Evolutionary conservation across 305 asterid species (phyloP).

Genomic region (Fraxinus albicans): DNA sequence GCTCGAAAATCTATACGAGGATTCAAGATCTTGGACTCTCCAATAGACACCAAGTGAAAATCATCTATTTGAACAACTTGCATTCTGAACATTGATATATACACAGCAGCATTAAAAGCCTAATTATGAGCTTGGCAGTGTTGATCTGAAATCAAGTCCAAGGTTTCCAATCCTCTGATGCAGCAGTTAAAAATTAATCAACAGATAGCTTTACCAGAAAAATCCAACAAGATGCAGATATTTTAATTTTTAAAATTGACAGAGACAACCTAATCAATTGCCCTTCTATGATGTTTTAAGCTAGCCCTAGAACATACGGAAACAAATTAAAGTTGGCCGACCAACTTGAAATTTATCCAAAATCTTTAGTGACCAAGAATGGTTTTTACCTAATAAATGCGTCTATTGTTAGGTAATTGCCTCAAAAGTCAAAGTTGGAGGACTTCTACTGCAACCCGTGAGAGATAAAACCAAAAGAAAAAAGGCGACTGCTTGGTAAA

Average conservation of each 20-base stretch:
- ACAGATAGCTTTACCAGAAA: not conserved
- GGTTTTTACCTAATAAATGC: not conserved
- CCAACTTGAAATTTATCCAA: not conserved
- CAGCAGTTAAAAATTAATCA: not conserved
- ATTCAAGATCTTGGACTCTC: not conserved
- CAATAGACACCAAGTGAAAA: not conserved
- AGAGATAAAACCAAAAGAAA: too few relatives aligned
- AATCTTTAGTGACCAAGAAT: not conserved
- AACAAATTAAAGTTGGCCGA: not conserved
- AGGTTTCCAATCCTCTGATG: not conserved
- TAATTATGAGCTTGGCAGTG: not conserved
- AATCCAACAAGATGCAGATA: not conserved
- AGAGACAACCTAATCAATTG: not conserved
- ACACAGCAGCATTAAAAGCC: not conserved
- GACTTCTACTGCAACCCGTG: too few relatives aligned
- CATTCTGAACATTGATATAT: not conserved
- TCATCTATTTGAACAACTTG: not conserved
- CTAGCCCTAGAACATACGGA: not conserved
- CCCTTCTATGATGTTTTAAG: not conserved
- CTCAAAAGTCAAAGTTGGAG: too few relatives aligned
- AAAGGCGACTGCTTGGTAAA: too few relatives aligned
- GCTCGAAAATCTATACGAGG: not conserved
- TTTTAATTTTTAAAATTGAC: too few relatives aligned
- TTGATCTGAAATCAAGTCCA: not conserved
- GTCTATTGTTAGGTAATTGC: too few relatives aligned